phyloP scores from a whole-genome alignment of 1,139 yeast genomes.

The Yamadazyma blattariae region DNA sequence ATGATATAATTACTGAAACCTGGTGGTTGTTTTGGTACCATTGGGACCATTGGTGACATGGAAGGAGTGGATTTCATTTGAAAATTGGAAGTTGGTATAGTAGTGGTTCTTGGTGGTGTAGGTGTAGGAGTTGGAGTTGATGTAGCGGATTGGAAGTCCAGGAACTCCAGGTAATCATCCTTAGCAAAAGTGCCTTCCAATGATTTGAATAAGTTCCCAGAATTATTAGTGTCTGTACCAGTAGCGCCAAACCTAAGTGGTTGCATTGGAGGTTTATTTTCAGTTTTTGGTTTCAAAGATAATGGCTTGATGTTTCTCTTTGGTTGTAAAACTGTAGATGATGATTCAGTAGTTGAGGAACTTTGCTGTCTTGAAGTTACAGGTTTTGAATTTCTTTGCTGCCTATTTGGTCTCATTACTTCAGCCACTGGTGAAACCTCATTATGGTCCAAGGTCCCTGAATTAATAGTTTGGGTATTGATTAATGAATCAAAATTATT shows the following conservation, averaged over 20 bases:
- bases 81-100: no score
- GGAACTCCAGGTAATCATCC: constrained; percentile 10
- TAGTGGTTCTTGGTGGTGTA: neutral
- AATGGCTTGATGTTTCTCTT: constrained; percentile 11
- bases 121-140: constrained; percentile 5
- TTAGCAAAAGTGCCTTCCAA: constrained; percentile 13
- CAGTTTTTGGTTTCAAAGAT: constrained; percentile 4
- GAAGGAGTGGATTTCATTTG: neutral
- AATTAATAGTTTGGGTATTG: constrained; percentile 30
- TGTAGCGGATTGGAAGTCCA: constrained; percentile 17
- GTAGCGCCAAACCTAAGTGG: constrained; percentile 1
- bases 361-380: constrained; percentile 7
- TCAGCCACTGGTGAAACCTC: constrained; percentile 23
- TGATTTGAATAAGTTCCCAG: constrained; percentile 9
- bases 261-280: constrained; percentile 1
- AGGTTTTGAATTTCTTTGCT: constrained; percentile 10
- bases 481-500: constrained; percentile 31
- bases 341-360: neutral
- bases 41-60: constrained; percentile 1
- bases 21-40: constrained; percentile 11
- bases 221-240: neutral
- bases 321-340: constrained; percentile 10
- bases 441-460: constrained; percentile 23
- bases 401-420: constrained; percentile 11
- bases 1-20: constrained; percentile 11